Conservation (phyloP, 768 basidiomycete species). For the Boletus subparvulus region DNA sequence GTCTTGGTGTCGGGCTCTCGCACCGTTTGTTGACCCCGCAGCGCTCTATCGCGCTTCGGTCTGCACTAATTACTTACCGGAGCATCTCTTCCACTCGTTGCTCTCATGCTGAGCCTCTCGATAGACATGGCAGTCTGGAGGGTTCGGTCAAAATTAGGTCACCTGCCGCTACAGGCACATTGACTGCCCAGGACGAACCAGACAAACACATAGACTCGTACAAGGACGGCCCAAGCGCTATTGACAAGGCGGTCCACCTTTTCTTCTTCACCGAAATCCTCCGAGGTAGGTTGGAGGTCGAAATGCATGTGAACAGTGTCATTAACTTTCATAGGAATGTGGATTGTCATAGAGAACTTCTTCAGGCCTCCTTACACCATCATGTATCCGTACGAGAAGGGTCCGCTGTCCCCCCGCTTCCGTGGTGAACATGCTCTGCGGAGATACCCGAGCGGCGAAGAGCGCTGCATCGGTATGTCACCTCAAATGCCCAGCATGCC, state of each 20-base stretch:
- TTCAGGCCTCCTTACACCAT: constrained; percentile 97
- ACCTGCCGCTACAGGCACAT: constrained; percentile 33
- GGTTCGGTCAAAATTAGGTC: constrained; percentile 32
- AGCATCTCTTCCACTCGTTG: constrained; percentile 28
- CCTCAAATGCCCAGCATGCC: neutral
- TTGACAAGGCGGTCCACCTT: constrained; percentile 93
- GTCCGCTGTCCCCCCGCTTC: constrained; percentile 95
- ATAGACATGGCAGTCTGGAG: constrained; percentile 17
- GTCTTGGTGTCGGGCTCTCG: constrained; percentile 52
- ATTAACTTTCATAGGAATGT: constrained; percentile 71
- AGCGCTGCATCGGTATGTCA: constrained; percentile 92
- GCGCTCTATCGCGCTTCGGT: constrained; percentile 31
- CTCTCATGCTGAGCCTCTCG: constrained; percentile 21
- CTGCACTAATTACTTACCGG: constrained; percentile 47
- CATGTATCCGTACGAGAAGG: constrained; percentile 98
- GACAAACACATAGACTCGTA: constrained; percentile 66
- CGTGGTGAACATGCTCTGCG: constrained; percentile 97
- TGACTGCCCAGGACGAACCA: constrained; percentile 40
- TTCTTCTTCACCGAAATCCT: constrained; percentile 99
- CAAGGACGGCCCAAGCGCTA: constrained; percentile 78
- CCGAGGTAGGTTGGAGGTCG: constrained; percentile 62
- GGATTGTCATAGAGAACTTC: constrained; percentile 91
- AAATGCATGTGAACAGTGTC: neutral
- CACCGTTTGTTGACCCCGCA: constrained; percentile 37
- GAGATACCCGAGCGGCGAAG: constrained; percentile 96